Base-by-base conservation (phyloP, 1,139 yeast species). In the Suhomyces bokatorum region DNA sequence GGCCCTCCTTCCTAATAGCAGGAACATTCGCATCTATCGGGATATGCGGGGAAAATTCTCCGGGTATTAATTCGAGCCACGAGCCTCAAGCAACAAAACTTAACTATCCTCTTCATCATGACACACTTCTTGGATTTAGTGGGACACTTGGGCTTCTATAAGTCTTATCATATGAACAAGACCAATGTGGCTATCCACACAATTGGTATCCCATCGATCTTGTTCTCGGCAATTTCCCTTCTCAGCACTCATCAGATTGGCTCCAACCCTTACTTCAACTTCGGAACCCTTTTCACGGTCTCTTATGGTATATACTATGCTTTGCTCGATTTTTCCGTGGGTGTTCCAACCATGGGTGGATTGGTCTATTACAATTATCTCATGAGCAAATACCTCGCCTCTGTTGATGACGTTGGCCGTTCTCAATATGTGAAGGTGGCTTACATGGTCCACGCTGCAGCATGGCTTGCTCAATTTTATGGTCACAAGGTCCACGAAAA, bases 401-500 rank as follows among this genome's bases (percentile, higher is more conserved):
- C 50, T 4, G 53, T 67, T 44, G 51, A 50, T 13, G 36, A 50
- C 1, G 33, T 49, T 4, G 73, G 1, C 54, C 39, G 48, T 27
- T 39, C 45, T 11, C 56, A 47, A 27, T 73, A 69, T 43, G 53
- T 59, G 44, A 57, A 56, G 37, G 57, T 52, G 37, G 73, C 80
- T 4, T 48, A 67, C 27, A 55, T 49, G 0, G 53, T 78, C 24
- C 87, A 85, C 61, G 60, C 76, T 0, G 38, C 64, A 2, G 70
- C 87, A 12, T 93, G 99, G 98, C 57, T 82, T 16, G 82, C 82
- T n/a, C 98, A 93, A 60, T 90, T 93, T 63, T 73, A 85, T 47
- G 97, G 97, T 4, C 98, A 93, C 60, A 93, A 87, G 2, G 75
- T 79, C 14, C 87, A 81, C 57, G 99, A 93, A 60, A 76, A 75